Evolutionary conservation across 73 alveolate species (phyloP), one percentile per base, ranked within the genome.

Genomic region (Uronychia binucleata): DNA sequence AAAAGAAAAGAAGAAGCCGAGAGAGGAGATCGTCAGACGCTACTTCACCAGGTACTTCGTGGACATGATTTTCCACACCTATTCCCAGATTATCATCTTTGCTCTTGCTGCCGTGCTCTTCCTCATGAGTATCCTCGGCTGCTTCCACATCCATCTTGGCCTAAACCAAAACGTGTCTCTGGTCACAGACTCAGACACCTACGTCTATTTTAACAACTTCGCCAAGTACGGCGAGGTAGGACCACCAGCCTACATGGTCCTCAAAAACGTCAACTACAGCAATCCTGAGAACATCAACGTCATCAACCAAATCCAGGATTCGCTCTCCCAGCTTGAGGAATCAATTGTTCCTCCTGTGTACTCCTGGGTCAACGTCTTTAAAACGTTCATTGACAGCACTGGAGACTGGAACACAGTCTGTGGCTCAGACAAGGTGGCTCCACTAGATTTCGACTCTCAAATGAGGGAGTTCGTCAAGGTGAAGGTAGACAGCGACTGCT

Each of bases 321-420:
- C 94, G 26, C 81, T 97, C 28, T 93, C 98, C 30, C 92, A 88
- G 67, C 85, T 96, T 28, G 91, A 92, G 32, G 94, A 91, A 57
- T 85, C 98, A 1, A 98, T 97, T 75, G 81, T 96, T 74, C 97
- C 98, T 25, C 99, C 99, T 1, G 96, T 97, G 28, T 97, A 91
- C 78, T 94, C 98, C 29, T 97, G 99, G 99, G 98, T 96, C 30
- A 93, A 97, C 28, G 89, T 94, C 34, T 96, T 97, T 92, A 87
- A 92, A 31, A 77, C 88, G 59, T 96, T 88, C 81, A 90, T 90
- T 34, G 75, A 92, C 75, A 85, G 86, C 30, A 84, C 86, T 1
- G 97, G 95, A 30, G 94, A 86, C 59, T 91, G 97, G 96, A 90
- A 96, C 30, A 88, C 79, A 1, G 94, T 80, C 28, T 92, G 98